phyloP scores from a whole-genome alignment of 352 stramenopile genomes.

The Globisporangium nodosum region DNA sequence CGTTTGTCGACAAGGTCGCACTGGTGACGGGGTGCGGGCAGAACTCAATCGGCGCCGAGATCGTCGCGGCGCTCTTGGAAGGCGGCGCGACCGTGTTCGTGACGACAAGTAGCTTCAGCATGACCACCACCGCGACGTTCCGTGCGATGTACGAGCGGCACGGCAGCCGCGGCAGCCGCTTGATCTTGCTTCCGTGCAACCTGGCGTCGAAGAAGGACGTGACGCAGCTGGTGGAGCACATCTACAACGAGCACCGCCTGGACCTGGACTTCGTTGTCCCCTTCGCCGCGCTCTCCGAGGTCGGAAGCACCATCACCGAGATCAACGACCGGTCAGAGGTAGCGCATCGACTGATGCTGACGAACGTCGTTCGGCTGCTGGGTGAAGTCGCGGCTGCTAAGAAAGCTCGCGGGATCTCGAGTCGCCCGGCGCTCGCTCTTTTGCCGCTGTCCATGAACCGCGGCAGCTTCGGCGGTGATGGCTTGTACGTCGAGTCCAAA shows the following conservation, averaged over 20 bases:
- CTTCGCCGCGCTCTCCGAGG: constrained; percentile 82
- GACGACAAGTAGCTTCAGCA: constrained; percentile 77
- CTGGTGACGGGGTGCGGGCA: constrained; percentile 81
- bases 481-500: constrained; percentile 87
- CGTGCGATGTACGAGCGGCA: constrained; percentile 82
- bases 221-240: constrained; percentile 59
- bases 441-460: constrained; percentile 85
- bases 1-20: constrained; percentile 81
- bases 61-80: constrained; percentile 82
- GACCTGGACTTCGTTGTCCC: constrained; percentile 85
- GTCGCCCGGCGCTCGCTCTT: constrained; percentile 69
- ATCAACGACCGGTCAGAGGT: constrained; percentile 78
- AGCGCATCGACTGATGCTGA: constrained; percentile 86
- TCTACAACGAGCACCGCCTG: constrained; percentile 78
- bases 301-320: constrained; percentile 70
- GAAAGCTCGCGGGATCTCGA: constrained; percentile 59
- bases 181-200: constrained; percentile 85
- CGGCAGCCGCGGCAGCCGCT: constrained; percentile 67
- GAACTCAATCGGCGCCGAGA: constrained; percentile 81
- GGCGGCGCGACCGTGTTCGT: constrained; percentile 82
- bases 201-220: constrained; percentile 80
- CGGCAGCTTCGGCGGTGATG: constrained; percentile 81
- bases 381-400: constrained; percentile 76
- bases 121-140: constrained; percentile 51
- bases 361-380: constrained; percentile 79